Evolutionary conservation across 2,329 filamentous ascomycete species (phyloP), one percentile per base, ranked within the genome.

Genomic region (Trichophaea hybrida): DNA sequence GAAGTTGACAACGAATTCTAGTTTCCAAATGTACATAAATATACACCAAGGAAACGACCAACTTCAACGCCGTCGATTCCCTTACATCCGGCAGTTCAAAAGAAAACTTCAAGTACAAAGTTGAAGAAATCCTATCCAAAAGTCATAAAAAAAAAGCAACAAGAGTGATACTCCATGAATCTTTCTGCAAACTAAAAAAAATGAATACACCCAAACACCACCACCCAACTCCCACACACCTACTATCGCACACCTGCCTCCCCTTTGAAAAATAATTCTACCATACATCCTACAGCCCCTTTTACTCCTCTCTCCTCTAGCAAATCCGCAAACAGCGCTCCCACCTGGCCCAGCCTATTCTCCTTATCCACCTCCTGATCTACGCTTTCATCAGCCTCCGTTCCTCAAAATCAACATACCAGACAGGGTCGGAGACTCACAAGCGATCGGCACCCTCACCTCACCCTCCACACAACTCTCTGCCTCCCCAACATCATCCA

Each of bases 401-500:
- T 32, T 10, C 31, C 6, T 40, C 1, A 13, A 31, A 2, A 12
- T 15, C 34, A 4, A n/a, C 15, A 6, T 15, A 32, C 3, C 8
- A 31, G 15, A 31, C 7, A 4, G 5, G 32, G 4, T 10, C 32
- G 46, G 8, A n/a, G 48, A 34, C 61, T 17, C 51, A 63, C 61
- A 59, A 17, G 54, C 17, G 7, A 5, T 40, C 10, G 61, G 59
- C 4, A 65, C 13, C 46, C 59, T 60, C 24, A 61, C 63, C 34
- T 62, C 61, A 6, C 59, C 63, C 7, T 32, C 43, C 8, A 65
- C n/a, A 6, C 13, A 12, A 17, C 63, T 65, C 54, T 60, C 54
- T 1, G 59, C 57, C 50, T 65, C 63, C 12, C 63, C 63, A 5
- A 56, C 4, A 56, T 52, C 38, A 12, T 59, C 61, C 4, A 64